Conservation (phyloP, 352 stramenopile species). For the Thalassiosira exigua region DNA sequence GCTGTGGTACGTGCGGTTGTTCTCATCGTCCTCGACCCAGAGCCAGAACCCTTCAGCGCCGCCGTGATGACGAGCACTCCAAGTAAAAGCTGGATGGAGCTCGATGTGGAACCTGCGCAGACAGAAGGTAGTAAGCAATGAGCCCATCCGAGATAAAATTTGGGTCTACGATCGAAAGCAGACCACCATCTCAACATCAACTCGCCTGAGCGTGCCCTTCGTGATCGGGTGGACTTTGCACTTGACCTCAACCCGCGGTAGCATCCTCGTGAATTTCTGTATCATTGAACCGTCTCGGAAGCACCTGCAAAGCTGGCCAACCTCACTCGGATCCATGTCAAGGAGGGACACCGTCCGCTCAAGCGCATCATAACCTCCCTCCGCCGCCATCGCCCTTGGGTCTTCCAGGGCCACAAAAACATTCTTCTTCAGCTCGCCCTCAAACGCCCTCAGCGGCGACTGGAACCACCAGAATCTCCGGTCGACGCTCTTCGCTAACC, state of each 20-base stretch:
- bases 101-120: constrained; percentile 85
- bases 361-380: constrained; percentile 63
- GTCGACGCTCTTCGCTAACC: constrained; percentile 97
- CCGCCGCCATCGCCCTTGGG: constrained; percentile 71
- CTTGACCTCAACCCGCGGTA: constrained; percentile 79
- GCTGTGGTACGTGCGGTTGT: constrained; percentile 84
- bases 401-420: constrained; percentile 89
- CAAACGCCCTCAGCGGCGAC: constrained; percentile 92
- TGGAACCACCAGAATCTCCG: constrained; percentile 97
- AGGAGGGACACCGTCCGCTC: constrained; percentile 84
- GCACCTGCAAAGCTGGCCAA: constrained; percentile 78
- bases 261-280: constrained; percentile 73
- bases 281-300: constrained; percentile 69
- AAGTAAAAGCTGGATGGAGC: constrained; percentile 89
- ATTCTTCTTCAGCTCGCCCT: constrained; percentile 89
- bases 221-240: constrained; percentile 94
- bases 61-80: constrained; percentile 88
- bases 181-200: constrained; percentile 30
- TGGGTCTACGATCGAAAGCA: background rate
- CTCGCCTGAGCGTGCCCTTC: constrained; percentile 89
- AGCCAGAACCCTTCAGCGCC: constrained; percentile 92
- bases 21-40: constrained; percentile 95
- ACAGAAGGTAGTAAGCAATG: constrained; percentile 7
- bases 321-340: constrained; percentile 86
- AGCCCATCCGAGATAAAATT: too few species aligned